These are phyloP conservation scores for Chaetothyriales sp. DNA, from an alignment of 2,329 filamentous ascomycete genomes.

Conservation along the genomic window DNA sequence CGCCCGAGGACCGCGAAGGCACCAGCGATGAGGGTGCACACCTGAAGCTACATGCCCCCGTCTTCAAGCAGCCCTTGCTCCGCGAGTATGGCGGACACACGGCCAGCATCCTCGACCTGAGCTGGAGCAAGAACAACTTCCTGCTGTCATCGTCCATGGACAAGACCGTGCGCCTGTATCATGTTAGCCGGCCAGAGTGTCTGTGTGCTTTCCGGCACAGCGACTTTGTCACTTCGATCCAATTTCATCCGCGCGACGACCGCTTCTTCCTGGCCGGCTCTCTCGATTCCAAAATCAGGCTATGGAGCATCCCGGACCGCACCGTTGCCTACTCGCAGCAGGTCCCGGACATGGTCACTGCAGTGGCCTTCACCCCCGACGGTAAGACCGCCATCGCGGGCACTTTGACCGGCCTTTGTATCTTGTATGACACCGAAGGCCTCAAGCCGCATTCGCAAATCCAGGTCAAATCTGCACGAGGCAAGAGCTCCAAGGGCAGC, in stretches of 20 bases:
- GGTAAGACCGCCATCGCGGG: conserved; percentile 82
- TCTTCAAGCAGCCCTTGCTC: conserved; percentile 66
- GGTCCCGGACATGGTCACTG: conserved; percentile 76
- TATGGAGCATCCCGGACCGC: conserved; percentile 97
- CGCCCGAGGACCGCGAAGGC: conserved; percentile 57
- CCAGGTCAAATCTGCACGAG: conserved; percentile 80
- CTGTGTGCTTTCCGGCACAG: conserved; percentile 87
- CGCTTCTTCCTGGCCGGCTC: conserved; percentile 93
- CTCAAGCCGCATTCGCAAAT: conserved; percentile 72
- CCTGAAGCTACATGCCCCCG: conserved; percentile 67
- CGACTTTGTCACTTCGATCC: conserved; percentile 87
- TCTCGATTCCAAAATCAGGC: conserved; percentile 67
- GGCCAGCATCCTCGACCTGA: conserved; percentile 74
- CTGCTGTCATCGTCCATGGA: conserved; percentile 93
- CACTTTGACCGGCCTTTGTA: conserved; percentile 66
- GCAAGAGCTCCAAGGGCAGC: conserved; percentile 87
- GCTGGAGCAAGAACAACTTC: conserved; percentile 98
- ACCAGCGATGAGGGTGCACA: conserved; percentile 32
- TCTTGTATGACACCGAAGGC: conserved; percentile 86
- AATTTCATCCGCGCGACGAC: conserved; percentile 88
- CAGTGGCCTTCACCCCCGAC: conserved; percentile 84
- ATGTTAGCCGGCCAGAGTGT: conserved; percentile 69
- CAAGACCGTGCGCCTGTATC: conserved; percentile 90
- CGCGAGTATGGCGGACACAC: conserved; percentile 72
- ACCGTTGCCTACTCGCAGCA: conserved; percentile 69